A percentile compares a stretch with the other conserved stretches of the same genome.
phyloP scores from a whole-genome alignment of 2,329 filamentous ascomycete species.

The Pseudocercospora vitis region DNA sequence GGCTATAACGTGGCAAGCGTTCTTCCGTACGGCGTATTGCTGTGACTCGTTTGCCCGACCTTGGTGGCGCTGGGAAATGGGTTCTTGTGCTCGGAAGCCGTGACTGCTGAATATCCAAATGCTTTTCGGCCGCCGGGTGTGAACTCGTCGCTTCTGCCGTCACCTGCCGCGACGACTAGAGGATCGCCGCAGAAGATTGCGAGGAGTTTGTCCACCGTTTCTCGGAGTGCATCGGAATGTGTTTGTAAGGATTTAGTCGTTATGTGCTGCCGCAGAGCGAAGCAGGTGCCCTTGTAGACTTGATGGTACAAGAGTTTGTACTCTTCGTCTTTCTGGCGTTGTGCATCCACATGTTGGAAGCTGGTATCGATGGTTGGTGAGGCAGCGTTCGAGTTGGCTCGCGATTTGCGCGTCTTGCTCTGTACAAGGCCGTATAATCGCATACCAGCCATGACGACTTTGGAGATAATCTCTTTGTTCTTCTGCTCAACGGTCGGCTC shows the following conservation, averaged over 20 bases:
- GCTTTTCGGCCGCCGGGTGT: conserved; percentile 36
- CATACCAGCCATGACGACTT: conserved; percentile 56
- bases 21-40: conserved; percentile 21
- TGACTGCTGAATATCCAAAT: conserved; percentile 28
- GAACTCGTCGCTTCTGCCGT: conserved; percentile 22
- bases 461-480: conserved; percentile 53
- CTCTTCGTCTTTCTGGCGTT: conserved; percentile 47
- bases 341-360: conserved; percentile 23
- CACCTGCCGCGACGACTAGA: conserved; percentile 29
- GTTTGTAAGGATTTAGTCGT: conserved; percentile 39
- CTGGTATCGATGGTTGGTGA: conserved; percentile 23
- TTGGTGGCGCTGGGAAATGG: conserved; percentile 24
- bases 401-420: conserved; percentile 38
- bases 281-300: conserved; percentile 50
- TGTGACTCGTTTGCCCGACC: conserved; percentile 15
- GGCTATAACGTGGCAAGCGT: background rate
- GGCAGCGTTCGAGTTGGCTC: conserved; percentile 23
- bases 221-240: conserved; percentile 46
- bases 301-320: conserved; percentile 56
- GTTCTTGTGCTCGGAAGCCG: conserved; percentile 14
- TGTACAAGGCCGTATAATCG: conserved; percentile 53
- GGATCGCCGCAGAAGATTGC: conserved; percentile 49
- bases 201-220: conserved; percentile 50
- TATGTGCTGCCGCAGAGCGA: conserved; percentile 49
- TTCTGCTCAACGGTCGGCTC: conserved; percentile 28